These are phyloP conservation scores for Musa itinerans DNA, from an alignment of 176 grass and related monocot species.

Conservation along the genomic window DNA sequence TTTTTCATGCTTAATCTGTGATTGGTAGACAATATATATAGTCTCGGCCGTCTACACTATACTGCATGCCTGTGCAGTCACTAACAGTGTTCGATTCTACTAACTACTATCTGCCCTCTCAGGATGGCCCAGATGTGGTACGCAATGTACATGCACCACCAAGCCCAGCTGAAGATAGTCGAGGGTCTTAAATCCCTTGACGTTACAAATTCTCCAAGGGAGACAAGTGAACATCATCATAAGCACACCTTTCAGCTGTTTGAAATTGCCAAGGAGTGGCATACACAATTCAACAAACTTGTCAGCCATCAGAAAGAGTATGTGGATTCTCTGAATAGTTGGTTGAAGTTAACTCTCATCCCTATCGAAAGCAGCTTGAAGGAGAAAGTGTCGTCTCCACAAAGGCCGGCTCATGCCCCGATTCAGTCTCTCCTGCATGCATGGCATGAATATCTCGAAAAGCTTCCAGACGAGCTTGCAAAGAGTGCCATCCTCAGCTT, in stretches of 20 bases:
- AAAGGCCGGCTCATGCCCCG: conserved; percentile 43
- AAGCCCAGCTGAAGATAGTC: conserved; percentile 31
- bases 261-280: conserved; percentile 54
- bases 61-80: background rate
- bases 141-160: conserved; percentile 60
- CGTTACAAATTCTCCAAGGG: conserved; percentile 31
- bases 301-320: conserved; percentile 73
- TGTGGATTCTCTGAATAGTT: conserved; percentile 63
- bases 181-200: conserved; percentile 37
- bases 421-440: conserved; percentile 65
- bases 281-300: conserved; percentile 62
- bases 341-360: conserved; percentile 78
- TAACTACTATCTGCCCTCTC: conserved; percentile 10
- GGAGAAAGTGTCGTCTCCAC: conserved; percentile 75
- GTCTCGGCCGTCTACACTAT: background rate
- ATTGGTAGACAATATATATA: background rate
- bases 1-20: background rate
- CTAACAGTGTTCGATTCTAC: background rate
- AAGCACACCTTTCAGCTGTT: conserved; percentile 48
- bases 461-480: conserved; percentile 67
- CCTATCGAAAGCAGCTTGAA: conserved; percentile 87
- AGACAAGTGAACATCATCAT: conserved; percentile 56
- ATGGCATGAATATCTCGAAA: conserved; percentile 75
- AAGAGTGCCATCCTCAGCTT: conserved; percentile 64
- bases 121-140: conserved; percentile 88